Evolutionary conservation across 441 rosid genomes (phyloP).

Genomic region (Pelargonium citronellum): DNA sequence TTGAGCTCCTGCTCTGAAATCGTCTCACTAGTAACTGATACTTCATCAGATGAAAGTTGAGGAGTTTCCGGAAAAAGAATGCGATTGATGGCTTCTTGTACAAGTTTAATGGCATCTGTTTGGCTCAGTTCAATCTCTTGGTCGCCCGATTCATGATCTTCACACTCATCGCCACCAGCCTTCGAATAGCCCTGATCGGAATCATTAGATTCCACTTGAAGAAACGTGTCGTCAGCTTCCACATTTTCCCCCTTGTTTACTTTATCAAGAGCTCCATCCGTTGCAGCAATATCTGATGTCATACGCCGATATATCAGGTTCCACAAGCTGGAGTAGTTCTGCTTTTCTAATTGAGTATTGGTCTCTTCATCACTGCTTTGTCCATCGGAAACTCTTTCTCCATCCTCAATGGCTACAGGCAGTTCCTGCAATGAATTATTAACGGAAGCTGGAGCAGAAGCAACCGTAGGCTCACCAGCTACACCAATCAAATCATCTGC

Average conservation of each 20-base stretch:
- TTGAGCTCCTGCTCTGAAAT: conserved; percentile 32
- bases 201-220: conserved; percentile 18
- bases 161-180: too few relatives aligned
- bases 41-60: conserved; percentile 56
- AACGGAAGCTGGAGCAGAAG: background rate
- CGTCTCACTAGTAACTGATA: conserved; percentile 29
- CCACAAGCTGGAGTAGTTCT: conserved; percentile 38
- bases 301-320: conserved; percentile 40
- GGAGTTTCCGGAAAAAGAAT: conserved; percentile 62
- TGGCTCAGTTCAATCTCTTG: conserved; percentile 36
- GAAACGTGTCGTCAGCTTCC: conserved; percentile 14
- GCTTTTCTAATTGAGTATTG: conserved; percentile 28
- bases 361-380: conserved; percentile 13
- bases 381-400: conserved; percentile 18
- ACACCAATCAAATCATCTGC: too few relatives aligned
- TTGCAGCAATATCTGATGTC: conserved; percentile 39
- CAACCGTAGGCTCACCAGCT: too few relatives aligned
- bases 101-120: conserved; percentile 58
- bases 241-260: conserved; percentile 10
- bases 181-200: conserved; percentile 6
- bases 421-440: background rate
- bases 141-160: background rate
- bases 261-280: conserved; percentile 20
- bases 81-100: conserved; percentile 71
- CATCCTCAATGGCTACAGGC: conserved; percentile 3